Conservation (phyloP, 352 stramenopile genomes). For the Phytophthora ohioensis region DNA sequence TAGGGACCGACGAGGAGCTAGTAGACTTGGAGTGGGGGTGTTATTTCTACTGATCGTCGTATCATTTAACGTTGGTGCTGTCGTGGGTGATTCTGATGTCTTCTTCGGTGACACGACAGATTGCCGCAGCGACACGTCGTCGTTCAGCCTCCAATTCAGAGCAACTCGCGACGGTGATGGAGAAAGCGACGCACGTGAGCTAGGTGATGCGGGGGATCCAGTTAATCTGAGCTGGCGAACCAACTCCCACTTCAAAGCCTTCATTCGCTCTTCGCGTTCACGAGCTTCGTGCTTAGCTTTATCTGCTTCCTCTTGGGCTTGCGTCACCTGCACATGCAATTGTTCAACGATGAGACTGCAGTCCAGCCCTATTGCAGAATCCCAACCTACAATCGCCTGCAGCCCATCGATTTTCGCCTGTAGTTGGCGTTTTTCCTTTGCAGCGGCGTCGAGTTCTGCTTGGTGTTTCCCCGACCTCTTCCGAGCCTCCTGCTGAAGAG, state of each 20-base stretch:
- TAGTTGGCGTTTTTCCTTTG: conserved; percentile 62
- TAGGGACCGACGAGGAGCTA: conserved; percentile 21
- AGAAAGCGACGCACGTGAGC: conserved; percentile 24
- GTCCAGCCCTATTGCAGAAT: background rate
- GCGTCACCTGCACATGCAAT: conserved; percentile 39
- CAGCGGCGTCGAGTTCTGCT: conserved; percentile 44
- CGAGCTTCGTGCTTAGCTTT: conserved; percentile 43
- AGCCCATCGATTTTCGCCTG: conserved; percentile 65
- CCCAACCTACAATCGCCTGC: conserved; percentile 52
- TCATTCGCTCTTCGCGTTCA: conserved; percentile 70
- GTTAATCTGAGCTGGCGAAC: conserved; percentile 57
- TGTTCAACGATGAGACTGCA: background rate
- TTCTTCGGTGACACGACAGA: conserved; percentile 26
- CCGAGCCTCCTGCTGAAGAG: conserved; percentile 50
- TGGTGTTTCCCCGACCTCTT: conserved; percentile 42
- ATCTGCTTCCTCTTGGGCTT: conserved; percentile 65
- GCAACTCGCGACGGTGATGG: conserved; percentile 42
- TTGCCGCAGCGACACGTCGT: conserved; percentile 49
- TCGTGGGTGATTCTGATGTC: background rate
- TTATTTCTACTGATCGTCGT: background rate
- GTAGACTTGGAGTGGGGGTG: background rate
- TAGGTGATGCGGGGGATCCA: conserved; percentile 27
- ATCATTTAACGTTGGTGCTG: background rate
- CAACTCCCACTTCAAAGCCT: conserved; percentile 80
- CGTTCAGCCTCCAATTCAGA: conserved; percentile 67